Base-by-base conservation (phyloP, 1,284 basidiomycete species). In the Boletus albobrunnescens region DNA sequence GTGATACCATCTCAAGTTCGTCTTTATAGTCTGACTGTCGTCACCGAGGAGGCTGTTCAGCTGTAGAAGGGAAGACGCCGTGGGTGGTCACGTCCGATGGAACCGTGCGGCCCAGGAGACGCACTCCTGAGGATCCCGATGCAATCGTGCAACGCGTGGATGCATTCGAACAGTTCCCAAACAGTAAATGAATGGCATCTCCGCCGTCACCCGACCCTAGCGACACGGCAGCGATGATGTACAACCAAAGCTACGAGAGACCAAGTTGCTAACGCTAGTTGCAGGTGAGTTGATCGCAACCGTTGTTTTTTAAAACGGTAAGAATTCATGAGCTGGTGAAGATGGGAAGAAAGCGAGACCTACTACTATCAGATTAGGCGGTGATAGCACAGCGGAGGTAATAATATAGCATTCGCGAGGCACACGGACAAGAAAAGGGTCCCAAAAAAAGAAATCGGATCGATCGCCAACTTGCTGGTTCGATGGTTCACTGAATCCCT, bases 11-110 rank as follows among this genome's bases (percentile, higher is more conserved):
- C 11, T 6, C 12, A n/a, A n/a, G n/a, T 26, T 11, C 7, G 22
- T 9, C 7, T 27, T 56, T 58, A 53, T 58, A 43, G 41, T 37
- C 27, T 16, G 19, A 11, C 12, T 16, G 26, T 28, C 7, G 13
- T 19, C 26, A n/a, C n/a, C n/a, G 20, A 13, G 12, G 6, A 19
- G 12, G 13, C n/a, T 4, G 14, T 28, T 27, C n/a, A 27, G 10
- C 3, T 12, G 22, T 14, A 26, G 45, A 44, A 35, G 46, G 26
- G 44, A 54, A 41, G 45, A 14, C 11, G 16, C 30, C 20, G 16
- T n/a, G 14, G n/a, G 36, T n/a, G 10, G 14, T 33, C 20, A 46
- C 40, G 56, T 64, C 58, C 58, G 58, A 63, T 63, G 47, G 17
- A 59, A 64, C 35, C 62, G 60, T 48, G 60, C 31, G 55, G 36